Conservation (phyloP, 108 stramenopile genomes). For the Stephanodiscus triporus region DNA sequence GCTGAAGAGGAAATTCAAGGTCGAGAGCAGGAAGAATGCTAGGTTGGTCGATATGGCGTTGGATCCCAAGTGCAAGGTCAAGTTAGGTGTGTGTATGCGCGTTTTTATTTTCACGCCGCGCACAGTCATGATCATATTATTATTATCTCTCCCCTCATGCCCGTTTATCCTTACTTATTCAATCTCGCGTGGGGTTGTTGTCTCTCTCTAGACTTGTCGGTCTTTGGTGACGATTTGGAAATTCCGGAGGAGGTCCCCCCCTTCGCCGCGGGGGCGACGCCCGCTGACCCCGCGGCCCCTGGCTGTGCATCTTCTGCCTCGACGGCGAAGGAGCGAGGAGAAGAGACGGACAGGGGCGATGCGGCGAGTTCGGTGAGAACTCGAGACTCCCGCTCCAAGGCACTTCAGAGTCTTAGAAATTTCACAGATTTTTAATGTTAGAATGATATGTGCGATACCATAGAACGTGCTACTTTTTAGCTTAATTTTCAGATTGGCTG, state of each 20-base stretch:
- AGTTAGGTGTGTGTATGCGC: constrained; percentile 40
- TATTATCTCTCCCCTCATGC: not conserved
- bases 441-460: too few relatives aligned
- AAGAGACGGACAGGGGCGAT: too few relatives aligned
- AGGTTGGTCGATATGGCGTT: constrained; percentile 77
- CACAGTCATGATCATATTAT: not conserved
- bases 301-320: not conserved
- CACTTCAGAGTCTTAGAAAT: too few relatives aligned
- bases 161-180: not conserved
- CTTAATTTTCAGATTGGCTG: too few relatives aligned
- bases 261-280: not conserved
- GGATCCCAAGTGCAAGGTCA: constrained; percentile 55
- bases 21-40: constrained; percentile 65
- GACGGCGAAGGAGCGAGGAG: too few relatives aligned
- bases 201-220: constrained; percentile 21
- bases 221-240: constrained; percentile 36
- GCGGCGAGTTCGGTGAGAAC: too few relatives aligned
- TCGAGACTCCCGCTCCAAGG: too few relatives aligned
- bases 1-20: constrained; percentile 77
- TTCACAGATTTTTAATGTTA: too few relatives aligned
- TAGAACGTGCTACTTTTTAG: too few relatives aligned
- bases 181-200: not conserved
- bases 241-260: constrained; percentile 22
- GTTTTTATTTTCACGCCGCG: not conserved
- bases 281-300: not conserved